These are phyloP conservation scores for Fusarium bulbicola DNA, from an alignment of 2,329 filamentous ascomycete species.

Conservation along the genomic window DNA sequence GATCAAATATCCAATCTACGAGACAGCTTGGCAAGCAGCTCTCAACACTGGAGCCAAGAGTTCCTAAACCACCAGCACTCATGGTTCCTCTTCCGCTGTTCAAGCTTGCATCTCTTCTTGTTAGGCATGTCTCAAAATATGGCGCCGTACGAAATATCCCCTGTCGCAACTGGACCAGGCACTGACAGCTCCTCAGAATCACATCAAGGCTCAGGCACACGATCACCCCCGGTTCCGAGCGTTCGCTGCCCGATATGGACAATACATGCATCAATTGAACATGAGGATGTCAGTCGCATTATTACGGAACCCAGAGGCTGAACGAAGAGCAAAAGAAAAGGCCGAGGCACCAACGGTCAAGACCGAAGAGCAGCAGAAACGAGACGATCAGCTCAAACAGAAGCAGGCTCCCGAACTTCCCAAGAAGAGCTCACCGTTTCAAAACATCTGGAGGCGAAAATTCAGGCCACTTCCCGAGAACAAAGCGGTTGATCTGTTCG, in stretches of 20 bases:
- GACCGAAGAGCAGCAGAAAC: conserved; percentile 67
- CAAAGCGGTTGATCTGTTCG: conserved; percentile 73
- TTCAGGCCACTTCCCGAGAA: conserved; percentile 70
- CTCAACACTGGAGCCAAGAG: conserved; percentile 32
- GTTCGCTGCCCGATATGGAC: conserved; percentile 70
- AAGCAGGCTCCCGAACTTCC: conserved; percentile 44
- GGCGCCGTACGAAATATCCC: conserved; percentile 64
- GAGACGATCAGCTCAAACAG: conserved; percentile 59
- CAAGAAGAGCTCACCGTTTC: conserved; percentile 47
- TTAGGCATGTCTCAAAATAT: conserved; percentile 74
- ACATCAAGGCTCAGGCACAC: conserved; percentile 72
- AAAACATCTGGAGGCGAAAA: conserved; percentile 69
- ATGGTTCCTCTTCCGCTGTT: conserved; percentile 75
- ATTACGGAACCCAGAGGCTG: conserved; percentile 65
- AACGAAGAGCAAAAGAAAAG: conserved; percentile 67
- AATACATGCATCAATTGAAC: conserved; percentile 72
- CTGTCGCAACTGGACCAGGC: neutral
- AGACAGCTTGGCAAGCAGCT: conserved; percentile 15
- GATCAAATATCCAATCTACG: conserved; percentile 10
- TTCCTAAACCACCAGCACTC: conserved; percentile 20
- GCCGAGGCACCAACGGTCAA: conserved; percentile 72
- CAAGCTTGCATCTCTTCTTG: conserved; percentile 71
- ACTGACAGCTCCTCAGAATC: conserved; percentile 59
- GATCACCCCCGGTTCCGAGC: conserved; percentile 69
- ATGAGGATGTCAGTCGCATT: conserved; percentile 71